These are phyloP conservation scores for Calonectria pauciramosa DNA, from an alignment of 2,329 filamentous ascomycete species.

Conservation along the genomic window DNA sequence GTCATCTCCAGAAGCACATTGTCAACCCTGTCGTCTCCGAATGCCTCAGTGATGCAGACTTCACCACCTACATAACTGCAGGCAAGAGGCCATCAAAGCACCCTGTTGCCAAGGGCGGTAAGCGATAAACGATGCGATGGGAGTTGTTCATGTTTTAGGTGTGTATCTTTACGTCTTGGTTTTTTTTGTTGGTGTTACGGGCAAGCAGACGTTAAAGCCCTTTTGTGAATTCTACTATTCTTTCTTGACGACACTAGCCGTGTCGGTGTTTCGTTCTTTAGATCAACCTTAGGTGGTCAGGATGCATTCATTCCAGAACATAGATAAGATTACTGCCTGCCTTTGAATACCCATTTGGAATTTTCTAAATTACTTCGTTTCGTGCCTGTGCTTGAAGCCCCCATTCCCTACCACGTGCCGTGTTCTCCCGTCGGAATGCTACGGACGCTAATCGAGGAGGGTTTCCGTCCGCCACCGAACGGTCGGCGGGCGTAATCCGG, in stretches of 20 bases:
- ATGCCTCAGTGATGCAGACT: slow-evolving; percentile 55
- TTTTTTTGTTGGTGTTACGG: neutral
- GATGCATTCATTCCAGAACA: slow-evolving; percentile 13
- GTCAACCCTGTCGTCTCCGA: slow-evolving; percentile 55
- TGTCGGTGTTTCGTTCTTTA: neutral
- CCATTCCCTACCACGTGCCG: neutral
- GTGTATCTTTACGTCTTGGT: neutral
- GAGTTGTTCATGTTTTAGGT: neutral
- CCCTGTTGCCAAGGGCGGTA: slow-evolving; percentile 4
- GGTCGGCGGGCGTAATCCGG: slow-evolving; percentile 8
- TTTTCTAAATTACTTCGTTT: neutral
- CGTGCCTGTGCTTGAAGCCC: neutral
- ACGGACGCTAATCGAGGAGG: neutral
- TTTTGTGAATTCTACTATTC: neutral
- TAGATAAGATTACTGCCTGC: slow-evolving; percentile 13
- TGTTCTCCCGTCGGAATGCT: neutral
- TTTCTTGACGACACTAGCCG: neutral
- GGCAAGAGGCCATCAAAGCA: slow-evolving; percentile 8
- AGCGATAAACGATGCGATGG: slow-evolving; percentile 7
- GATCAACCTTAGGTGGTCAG: neutral
- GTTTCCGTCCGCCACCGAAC: neutral
- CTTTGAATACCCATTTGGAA: slow-evolving; percentile 25
- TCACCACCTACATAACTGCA: slow-evolving; percentile 32
- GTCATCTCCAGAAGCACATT: slow-evolving; percentile 57
- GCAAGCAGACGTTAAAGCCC: slow-evolving; percentile 11